Conservation (phyloP, 768 basidiomycete genomes). For the Mycena epipterygia region DNA sequence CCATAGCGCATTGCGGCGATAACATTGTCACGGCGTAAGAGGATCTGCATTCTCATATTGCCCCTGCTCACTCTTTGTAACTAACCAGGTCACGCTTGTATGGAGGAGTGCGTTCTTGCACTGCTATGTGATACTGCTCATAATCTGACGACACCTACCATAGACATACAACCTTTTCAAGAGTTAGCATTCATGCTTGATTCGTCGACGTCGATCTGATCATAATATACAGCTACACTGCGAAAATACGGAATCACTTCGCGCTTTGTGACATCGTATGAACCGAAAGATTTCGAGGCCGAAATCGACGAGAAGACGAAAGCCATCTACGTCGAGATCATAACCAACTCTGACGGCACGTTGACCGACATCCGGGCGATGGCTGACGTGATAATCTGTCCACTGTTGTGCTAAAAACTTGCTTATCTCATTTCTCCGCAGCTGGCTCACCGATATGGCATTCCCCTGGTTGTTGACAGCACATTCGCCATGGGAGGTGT, state of each 20-base stretch:
- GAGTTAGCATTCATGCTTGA: conserved; percentile 43
- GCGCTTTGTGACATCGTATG: conserved; percentile 57
- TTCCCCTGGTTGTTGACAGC: conserved; percentile 70
- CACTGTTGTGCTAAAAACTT: background rate
- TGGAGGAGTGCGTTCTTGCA: conserved; percentile 66
- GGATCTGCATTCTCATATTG: background rate
- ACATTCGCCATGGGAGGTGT: conserved; percentile 63
- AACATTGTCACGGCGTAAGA: conserved; percentile 66
- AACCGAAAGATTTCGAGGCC: conserved; percentile 55
- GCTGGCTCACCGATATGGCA: conserved; percentile 64
- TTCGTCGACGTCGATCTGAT: background rate
- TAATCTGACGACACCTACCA: background rate
- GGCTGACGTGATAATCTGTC: conserved; percentile 54
- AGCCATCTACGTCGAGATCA: conserved; percentile 64
- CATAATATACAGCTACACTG: conserved; percentile 47
- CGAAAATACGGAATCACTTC: conserved; percentile 57
- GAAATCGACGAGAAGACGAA: conserved; percentile 68
- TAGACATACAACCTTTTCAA: conserved; percentile 83
- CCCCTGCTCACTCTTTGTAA: background rate
- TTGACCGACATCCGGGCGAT: conserved; percentile 61
- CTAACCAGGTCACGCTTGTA: conserved; percentile 66
- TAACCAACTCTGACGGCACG: conserved; percentile 68
- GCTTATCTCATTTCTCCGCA: conserved; percentile 17
- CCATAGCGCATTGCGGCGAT: conserved; percentile 62
- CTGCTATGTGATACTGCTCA: background rate